Evolutionary conservation across 1,284 basidiomycete genomes (phyloP), one percentile per base, ranked within the genome.

Genomic region (Exsudoporus floridanus): DNA sequence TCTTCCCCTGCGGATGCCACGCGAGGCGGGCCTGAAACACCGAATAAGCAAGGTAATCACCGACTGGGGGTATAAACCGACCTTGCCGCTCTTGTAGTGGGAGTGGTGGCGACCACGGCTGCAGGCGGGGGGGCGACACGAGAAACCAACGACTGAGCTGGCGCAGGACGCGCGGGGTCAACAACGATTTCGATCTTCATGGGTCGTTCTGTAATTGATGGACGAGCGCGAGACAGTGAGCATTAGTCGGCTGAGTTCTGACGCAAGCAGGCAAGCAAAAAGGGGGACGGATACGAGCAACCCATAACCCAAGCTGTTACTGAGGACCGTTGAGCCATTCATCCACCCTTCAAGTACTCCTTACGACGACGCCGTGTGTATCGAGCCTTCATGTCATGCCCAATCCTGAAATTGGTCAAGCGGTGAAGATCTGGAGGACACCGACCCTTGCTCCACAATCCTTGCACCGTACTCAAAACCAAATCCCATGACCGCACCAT

Each of bases 161-260:
- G 79, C 6, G 81, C 79, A n/a, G 85, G 80, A 49, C 82, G 82
- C 49, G 87, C 78, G 23, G 94, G 94, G 77, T 96, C 92, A 69
- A 98, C 82, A 42, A 98, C 86, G 58, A 98, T 93, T 79, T 98
- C 96, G 60, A 98, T 94, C 80, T 94, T 96, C 91, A 99, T 96
- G 25, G 94, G 91, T 65, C 92, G 91, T 81, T 94, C 94, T 97
- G 77, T 73, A 63, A 59, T 64, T 57, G 64, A 63, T 64, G 63
- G 64, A 63, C 64, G 67, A 69, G 65, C 66, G 72, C 64, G 69
- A 63, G 72, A 46, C 13, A 72, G 72, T 73, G 65, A 66, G 59
- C 62, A 75, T 88, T 74, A 88, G 84, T 80, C 76, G 81, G 76
- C 70, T 77, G 78, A 80, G 83, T 77, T 70, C 69, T 73, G 66